Base-by-base conservation (phyloP, 768 basidiomycete genomes). In the Brasilioporus rufonigricans region DNA sequence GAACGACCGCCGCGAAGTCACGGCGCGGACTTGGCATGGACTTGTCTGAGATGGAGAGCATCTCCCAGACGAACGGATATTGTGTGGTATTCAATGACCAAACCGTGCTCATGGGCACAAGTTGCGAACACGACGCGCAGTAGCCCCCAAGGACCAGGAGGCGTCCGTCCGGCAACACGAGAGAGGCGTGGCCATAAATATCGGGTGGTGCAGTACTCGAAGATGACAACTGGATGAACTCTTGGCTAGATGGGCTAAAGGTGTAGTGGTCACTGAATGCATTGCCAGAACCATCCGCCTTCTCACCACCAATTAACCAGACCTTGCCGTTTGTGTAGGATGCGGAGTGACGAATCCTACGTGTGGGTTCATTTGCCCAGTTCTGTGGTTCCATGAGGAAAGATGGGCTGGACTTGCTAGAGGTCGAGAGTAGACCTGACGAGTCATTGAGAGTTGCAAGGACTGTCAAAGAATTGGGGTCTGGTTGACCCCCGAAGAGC, bases 101-200 rank as follows among this genome's bases (percentile, higher is more conserved):
- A 13, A 90, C 71, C 0, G 72, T 81, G 23, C 76, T 74, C 57
- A 93, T 76, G 0, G 86, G 76, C 1, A 87, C 60, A 12, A 90
- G 73, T 7, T 67, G 58, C 1, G 68, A 73, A 68, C 69, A 65
- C 10, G 82, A 79, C 4, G 72, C 75, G 26, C 74, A 77, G 62
- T 80, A 85, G 1, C 93, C 93, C 21, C 93, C 93, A 48, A 94
- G 77, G 5, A 91, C 79, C 23, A 94, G 64, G 32, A 95, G 68
- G 23, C 79, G 77, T 11, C 87, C 89, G 61, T 89, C 85, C 0
- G 79, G 66, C 1, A 93, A 74, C n/a, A 89, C 77, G 49, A 89
- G 70, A 2, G 87, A 84, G 7, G 77, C 72, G 61, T 94, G 93
- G 0, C 91, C 91, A 57, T 79, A 85, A 9, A 94, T 67, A 53